A percentile compares a stretch with the other conserved stretches of the same genome.
These are phyloP conservation scores for Euphorbia schlechtendalii DNA, from an alignment of 441 rosid species.

Conservation along the genomic window DNA sequence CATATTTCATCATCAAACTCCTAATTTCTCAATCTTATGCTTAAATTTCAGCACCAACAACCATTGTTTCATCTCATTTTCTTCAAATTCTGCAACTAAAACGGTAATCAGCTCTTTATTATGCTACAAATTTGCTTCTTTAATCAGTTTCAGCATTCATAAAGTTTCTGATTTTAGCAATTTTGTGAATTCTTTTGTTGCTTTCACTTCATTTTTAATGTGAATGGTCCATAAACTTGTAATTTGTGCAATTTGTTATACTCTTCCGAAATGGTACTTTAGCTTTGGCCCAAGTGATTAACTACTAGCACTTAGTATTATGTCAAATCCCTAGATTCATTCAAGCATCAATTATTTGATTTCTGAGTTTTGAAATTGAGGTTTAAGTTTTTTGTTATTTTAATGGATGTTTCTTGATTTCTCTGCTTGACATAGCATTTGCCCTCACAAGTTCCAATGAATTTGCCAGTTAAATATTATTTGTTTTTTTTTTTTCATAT, in stretches of 20 bases:
- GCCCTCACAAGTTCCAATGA: no score
- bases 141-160: not conserved
- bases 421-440: not conserved
- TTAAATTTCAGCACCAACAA: not conserved
- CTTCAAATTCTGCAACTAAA: not conserved
- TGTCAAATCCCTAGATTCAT: no score
- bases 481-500: no score
- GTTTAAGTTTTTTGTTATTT: not conserved
- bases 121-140: not conserved
- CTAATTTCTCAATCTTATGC: not conserved
- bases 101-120: not conserved
- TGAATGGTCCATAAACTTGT: not conserved
- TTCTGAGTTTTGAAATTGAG: not conserved
- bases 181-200: not conserved
- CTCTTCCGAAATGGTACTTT: not conserved
- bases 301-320: no score
- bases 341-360: not conserved
- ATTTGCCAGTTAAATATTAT: no score
- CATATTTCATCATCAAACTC: not conserved
- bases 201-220: not conserved
- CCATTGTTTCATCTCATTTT: no score
- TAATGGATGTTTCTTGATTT: not conserved
- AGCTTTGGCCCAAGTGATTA: not conserved
- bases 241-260: not conserved
- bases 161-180: not conserved